Evolutionary conservation across 805 yeast genomes (phyloP).

Genomic region (Barnettozyma californica): DNA sequence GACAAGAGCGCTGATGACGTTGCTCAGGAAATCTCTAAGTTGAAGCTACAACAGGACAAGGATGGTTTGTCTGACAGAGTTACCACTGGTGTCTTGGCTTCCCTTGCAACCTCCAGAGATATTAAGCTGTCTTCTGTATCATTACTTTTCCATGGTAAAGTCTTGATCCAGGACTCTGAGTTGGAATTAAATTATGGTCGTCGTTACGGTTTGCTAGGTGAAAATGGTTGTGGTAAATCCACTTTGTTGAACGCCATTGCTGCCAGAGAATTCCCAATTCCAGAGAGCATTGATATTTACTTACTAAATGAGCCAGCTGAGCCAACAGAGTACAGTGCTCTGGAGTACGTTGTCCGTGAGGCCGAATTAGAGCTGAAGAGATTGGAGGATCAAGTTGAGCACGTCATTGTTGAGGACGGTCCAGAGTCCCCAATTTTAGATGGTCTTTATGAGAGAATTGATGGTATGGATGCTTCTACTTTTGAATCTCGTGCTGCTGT

Average conservation of each 20-base stretch:
- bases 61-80: constrained; percentile 96
- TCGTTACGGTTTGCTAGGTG: constrained; percentile 96
- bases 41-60: constrained; percentile 90
- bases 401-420: constrained; percentile 82
- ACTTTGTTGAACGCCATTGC: constrained; percentile 91
- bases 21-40: constrained; percentile 72
- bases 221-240: constrained; percentile 98
- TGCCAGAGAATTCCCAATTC: constrained; percentile 93
- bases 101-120: constrained; percentile 88
- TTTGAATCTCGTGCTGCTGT: constrained; percentile 96
- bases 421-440: constrained; percentile 88
- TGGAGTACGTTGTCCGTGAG: constrained; percentile 94
- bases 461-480: constrained; percentile 91
- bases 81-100: constrained; percentile 92
- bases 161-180: constrained; percentile 84
- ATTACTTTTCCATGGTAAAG: constrained; percentile 95
- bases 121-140: constrained; percentile 86
- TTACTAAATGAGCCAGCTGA: constrained; percentile 96
- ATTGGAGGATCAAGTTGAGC: constrained; percentile 87
- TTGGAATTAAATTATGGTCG: constrained; percentile 95
- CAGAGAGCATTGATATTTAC: constrained; percentile 86
- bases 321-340: constrained; percentile 85
- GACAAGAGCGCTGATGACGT: constrained; percentile 45
- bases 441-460: constrained; percentile 90
- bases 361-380: constrained; percentile 91